Percentiles rank a stretch among this genome's conserved stretches.
These are phyloP conservation scores for Pleurotus platypus DNA, from an alignment of 768 basidiomycete species.

Conservation along the genomic window DNA sequence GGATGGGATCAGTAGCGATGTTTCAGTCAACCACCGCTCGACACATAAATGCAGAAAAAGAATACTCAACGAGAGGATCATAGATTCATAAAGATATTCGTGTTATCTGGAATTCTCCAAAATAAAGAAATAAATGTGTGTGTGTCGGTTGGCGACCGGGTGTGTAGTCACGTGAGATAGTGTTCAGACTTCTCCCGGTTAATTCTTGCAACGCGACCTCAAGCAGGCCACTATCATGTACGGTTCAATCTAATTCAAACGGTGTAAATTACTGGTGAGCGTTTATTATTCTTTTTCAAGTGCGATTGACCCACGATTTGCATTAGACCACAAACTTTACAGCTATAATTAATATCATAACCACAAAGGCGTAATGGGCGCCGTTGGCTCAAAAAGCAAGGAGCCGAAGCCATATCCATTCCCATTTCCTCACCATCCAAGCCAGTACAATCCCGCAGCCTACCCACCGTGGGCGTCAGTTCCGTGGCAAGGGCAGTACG, in stretches of 20 bases:
- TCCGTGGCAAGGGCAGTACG: background rate
- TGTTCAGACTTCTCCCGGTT: no score
- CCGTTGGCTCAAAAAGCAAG: slow-evolving; percentile 3
- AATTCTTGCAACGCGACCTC: no score
- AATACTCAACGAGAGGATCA: slow-evolving; percentile 19
- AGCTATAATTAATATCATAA: background rate
- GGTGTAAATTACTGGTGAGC: slow-evolving; percentile 2
- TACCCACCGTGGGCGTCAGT: background rate
- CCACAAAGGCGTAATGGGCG: background rate
- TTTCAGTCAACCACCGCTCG: background rate
- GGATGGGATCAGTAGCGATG: slow-evolving; percentile 19
- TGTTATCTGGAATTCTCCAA: no score
- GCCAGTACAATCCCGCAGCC: background rate
- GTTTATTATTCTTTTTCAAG: background rate
- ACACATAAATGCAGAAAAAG: no score
- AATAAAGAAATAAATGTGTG: no score
- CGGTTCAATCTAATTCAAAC: background rate
- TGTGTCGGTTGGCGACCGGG: no score
- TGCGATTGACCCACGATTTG: background rate
- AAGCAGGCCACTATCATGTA: background rate
- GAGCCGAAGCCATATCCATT: slow-evolving; percentile 6
- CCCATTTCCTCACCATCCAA: slow-evolving; percentile 1
- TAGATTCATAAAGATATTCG: no score
- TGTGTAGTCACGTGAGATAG: no score
- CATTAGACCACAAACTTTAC: background rate